Evolutionary conservation across 495 filamentous ascomycete species (phyloP).

Genomic region (Letharia lupina): DNA sequence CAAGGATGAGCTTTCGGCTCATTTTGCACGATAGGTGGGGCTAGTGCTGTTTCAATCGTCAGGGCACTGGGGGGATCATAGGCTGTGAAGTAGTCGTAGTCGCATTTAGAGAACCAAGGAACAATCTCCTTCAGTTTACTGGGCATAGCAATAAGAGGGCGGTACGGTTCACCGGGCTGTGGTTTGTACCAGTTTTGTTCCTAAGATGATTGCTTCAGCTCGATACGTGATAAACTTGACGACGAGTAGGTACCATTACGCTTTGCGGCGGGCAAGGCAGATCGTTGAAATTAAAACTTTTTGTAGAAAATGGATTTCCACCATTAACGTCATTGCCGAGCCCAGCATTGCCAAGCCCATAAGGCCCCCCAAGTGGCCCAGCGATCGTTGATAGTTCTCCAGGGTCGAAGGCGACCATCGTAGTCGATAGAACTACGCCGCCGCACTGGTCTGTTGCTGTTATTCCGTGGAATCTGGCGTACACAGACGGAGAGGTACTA

Average conservation of each 20-base stretch:
- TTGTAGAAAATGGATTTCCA: no score
- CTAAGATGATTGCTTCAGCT: not conserved
- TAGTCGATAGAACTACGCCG: not conserved
- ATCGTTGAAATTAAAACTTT: not conserved
- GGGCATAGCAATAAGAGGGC: not conserved
- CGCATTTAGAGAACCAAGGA: not conserved
- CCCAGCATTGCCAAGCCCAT: no score
- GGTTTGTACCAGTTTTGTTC: slow-evolving; percentile 1
- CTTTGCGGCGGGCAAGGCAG: slow-evolving; percentile 1
- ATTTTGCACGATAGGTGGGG: not conserved
- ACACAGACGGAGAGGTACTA: not conserved
- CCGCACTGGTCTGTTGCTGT: not conserved
- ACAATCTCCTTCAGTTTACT: not conserved
- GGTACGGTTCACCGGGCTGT: not conserved
- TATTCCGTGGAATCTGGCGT: not conserved
- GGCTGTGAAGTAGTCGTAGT: not conserved
- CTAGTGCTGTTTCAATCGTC: not conserved
- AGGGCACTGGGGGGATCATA: not conserved
- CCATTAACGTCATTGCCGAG: no score
- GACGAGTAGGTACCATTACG: not conserved
- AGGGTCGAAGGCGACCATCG: not conserved
- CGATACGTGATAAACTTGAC: not conserved
- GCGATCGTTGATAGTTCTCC: not conserved
- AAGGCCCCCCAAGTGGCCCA: not conserved
- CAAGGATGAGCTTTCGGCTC: not conserved